Evolutionary conservation across 352 stramenopile genomes (phyloP).

Genomic region (Pythium rishiriense): DNA sequence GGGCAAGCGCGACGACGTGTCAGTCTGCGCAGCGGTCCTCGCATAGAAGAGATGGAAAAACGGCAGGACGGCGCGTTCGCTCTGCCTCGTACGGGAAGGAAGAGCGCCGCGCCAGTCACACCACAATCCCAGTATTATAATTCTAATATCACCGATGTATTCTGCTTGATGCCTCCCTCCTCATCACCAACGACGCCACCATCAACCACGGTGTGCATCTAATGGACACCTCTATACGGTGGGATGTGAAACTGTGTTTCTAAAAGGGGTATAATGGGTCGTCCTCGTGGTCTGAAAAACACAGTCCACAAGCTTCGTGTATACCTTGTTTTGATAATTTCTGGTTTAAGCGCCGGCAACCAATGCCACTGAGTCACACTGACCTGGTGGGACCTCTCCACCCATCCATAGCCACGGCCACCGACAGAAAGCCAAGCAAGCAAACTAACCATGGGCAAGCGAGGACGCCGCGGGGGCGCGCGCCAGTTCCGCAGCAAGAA

Average conservation of each 20-base stretch:
- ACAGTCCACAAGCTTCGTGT: neutral
- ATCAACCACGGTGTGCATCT: too few species aligned
- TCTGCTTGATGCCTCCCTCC: too few species aligned
- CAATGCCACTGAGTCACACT: neutral
- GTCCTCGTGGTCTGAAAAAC: neutral
- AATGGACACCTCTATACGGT: neutral
- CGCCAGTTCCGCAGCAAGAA: slow-evolving; percentile 54
- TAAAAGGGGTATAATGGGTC: neutral
- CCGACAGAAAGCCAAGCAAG: neutral
- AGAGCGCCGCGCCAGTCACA: neutral
- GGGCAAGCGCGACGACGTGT: slow-evolving; percentile 87
- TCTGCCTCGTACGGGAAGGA: slow-evolving; percentile 1
- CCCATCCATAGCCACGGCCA: slow-evolving; percentile 14
- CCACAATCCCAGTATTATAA: slow-evolving; percentile 13
- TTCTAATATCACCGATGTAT: slow-evolving; percentile 22
- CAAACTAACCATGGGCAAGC: slow-evolving; percentile 40
- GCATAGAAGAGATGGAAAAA: slow-evolving; percentile 33
- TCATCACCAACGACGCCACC: too few species aligned
- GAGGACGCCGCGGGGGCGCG: slow-evolving; percentile 32
- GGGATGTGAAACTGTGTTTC: neutral
- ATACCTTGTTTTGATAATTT: slow-evolving; percentile 19
- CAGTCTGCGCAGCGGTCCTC: slow-evolving; percentile 82
- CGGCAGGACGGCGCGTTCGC: neutral
- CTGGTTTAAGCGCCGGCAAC: neutral
- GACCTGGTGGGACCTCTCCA: neutral